These are phyloP conservation scores for Lasiodiplodia sp. DNA, from an alignment of 2,329 filamentous ascomycete genomes.

Conservation along the genomic window DNA sequence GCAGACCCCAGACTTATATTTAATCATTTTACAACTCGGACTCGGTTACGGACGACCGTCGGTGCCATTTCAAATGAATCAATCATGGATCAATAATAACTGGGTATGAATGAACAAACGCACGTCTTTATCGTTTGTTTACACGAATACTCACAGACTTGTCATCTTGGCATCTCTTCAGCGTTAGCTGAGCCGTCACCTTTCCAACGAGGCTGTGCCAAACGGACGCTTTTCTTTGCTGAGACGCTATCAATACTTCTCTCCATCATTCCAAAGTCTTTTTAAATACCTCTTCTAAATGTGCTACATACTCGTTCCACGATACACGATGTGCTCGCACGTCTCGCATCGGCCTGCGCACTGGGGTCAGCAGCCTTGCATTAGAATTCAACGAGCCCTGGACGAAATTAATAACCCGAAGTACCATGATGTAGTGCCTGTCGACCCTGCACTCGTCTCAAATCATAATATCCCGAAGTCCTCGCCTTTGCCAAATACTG, in stretches of 20 bases:
- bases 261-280: not conserved
- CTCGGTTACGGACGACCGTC: not conserved
- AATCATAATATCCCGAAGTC: not conserved
- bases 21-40: not conserved
- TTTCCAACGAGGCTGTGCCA: not conserved
- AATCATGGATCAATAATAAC: not conserved
- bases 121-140: not conserved
- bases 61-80: not conserved
- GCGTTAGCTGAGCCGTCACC: not conserved
- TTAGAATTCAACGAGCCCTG: not conserved
- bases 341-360: constrained; percentile 6
- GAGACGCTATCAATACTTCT: not conserved
- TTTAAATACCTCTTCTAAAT: not conserved
- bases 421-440: not conserved
- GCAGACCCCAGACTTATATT: not conserved
- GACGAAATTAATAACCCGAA: constrained; percentile 1
- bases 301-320: constrained; percentile 6
- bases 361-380: constrained; percentile 10
- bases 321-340: constrained; percentile 22
- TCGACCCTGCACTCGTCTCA: not conserved
- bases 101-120: not conserved
- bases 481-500: not conserved
- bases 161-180: not conserved
- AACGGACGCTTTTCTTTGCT: not conserved
- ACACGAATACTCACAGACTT: not conserved